These are phyloP conservation scores for Puccinia triticina DNA, from an alignment of 1,284 basidiomycete genomes.

Conservation along the genomic window DNA sequence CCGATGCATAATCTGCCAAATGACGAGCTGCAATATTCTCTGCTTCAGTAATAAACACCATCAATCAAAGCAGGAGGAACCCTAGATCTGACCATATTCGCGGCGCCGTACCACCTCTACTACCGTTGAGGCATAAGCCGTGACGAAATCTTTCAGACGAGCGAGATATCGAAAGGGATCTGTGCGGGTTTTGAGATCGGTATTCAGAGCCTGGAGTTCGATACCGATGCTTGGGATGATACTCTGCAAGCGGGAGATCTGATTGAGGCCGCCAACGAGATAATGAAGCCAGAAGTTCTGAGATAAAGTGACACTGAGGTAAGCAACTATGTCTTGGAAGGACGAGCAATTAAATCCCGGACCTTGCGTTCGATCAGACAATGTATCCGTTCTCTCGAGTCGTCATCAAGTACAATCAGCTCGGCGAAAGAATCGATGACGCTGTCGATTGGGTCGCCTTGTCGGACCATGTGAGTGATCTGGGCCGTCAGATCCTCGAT, in stretches of 20 bases:
- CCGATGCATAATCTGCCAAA: constrained; percentile 52
- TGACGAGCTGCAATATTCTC: constrained; percentile 53
- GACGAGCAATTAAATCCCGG: neutral
- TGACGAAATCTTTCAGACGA: constrained; percentile 83
- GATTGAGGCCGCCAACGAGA: constrained; percentile 55
- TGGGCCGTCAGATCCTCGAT: constrained; percentile 36
- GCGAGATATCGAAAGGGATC: constrained; percentile 87
- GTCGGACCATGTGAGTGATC: neutral
- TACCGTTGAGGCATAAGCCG: constrained; percentile 88
- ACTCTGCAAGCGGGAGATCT: constrained; percentile 70
- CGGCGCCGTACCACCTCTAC: constrained; percentile 86
- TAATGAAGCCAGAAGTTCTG: constrained; percentile 49
- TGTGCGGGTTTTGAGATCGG: constrained; percentile 53
- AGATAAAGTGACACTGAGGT: constrained; percentile 66
- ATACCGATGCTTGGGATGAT: constrained; percentile 69
- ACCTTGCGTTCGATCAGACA: constrained; percentile 50
- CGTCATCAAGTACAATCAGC: constrained; percentile 38
- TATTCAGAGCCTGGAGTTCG: constrained; percentile 65
- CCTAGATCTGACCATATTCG: constrained; percentile 71
- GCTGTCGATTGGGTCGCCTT: neutral
- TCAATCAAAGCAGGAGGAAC: neutral
- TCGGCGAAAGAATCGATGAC: constrained; percentile 29
- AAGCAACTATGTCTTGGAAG: constrained; percentile 69
- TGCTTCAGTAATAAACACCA: neutral
- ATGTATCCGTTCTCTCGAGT: constrained; percentile 38